Evolutionary conservation across 1,284 basidiomycete species (phyloP).

Genomic region (Phylloboletellus chloephorus): DNA sequence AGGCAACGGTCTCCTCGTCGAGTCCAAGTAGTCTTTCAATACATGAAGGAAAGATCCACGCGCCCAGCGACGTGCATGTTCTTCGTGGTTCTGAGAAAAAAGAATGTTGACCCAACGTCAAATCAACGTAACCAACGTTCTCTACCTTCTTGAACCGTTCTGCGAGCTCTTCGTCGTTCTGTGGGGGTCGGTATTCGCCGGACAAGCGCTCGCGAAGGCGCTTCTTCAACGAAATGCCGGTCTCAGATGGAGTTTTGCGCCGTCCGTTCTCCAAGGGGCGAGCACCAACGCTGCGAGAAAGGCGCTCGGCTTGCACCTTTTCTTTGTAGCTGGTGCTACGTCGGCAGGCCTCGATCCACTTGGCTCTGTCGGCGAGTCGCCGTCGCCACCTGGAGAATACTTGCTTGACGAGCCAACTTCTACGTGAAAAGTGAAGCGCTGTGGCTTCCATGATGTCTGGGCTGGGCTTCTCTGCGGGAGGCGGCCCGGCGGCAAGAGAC

Average conservation of each 20-base stretch:
- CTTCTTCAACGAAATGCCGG: conserved; percentile 40
- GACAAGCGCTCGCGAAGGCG: conserved; percentile 46
- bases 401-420: conserved; percentile 27
- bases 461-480: conserved; percentile 14
- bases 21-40: conserved; percentile 39
- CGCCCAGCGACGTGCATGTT: conserved; percentile 64
- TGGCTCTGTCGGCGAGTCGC: conserved; percentile 39
- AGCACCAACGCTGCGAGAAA: conserved; percentile 27
- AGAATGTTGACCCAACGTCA: conserved; percentile 12
- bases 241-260: conserved; percentile 16
- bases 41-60: conserved; percentile 57
- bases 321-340: conserved; percentile 56
- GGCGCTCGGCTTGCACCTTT: conserved; percentile 41
- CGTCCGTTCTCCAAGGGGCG: conserved; percentile 2
- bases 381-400: conserved; percentile 35
- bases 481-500: conserved; percentile 3
- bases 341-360: conserved; percentile 54
- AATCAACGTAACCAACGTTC: conserved; percentile 11
- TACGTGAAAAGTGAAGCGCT: conserved; percentile 39
- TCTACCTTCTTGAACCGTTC: conserved; percentile 61
- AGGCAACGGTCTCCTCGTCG: conserved; percentile 20
- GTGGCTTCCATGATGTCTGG: conserved; percentile 25
- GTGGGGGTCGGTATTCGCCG: conserved; percentile 42
- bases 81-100: conserved; percentile 55
- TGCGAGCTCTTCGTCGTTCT: conserved; percentile 61